Conservation (phyloP, 306 rosid species). For the Medicago ruthenica region DNA sequence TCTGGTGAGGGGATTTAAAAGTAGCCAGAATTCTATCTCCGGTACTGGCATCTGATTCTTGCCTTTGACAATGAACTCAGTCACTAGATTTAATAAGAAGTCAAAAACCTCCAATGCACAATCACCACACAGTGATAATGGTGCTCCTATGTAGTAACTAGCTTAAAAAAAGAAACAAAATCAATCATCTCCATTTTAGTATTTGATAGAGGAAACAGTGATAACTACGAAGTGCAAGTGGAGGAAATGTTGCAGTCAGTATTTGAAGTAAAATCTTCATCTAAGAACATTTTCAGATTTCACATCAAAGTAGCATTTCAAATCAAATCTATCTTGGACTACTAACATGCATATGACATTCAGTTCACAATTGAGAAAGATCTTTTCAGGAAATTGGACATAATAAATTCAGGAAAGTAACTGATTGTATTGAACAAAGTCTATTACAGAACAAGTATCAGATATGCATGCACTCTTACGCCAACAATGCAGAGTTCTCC, state of each 20-base stretch:
- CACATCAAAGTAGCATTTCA: conserved; percentile 1
- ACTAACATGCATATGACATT: not conserved
- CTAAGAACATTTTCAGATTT: conserved; percentile 25
- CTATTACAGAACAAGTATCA: conserved; percentile 12
- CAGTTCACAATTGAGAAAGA: conserved; percentile 6
- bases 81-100: conserved; percentile 51
- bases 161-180: conserved; percentile 51
- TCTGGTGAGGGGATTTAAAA: conserved; percentile 61
- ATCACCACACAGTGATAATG: conserved; percentile 85
- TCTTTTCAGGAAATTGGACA: conserved; percentile 4
- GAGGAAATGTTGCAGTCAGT: conserved; percentile 15
- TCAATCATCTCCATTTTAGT: conserved; percentile 45
- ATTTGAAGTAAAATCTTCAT: not conserved
- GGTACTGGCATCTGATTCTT: conserved; percentile 62
- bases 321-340: conserved; percentile 24
- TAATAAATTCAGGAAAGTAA: not conserved
- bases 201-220: conserved; percentile 32
- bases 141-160: conserved; percentile 89
- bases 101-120: conserved; percentile 59
- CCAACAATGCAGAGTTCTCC: not conserved
- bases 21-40: conserved; percentile 61
- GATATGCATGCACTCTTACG: not conserved
- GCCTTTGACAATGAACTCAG: conserved; percentile 73
- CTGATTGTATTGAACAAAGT: conserved; percentile 12
- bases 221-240: conserved; percentile 20